Evolutionary conservation across 2,329 filamentous ascomycete species (phyloP), one percentile per base, ranked within the genome.

Genomic region (Aureobasidium subglaciale): DNA sequence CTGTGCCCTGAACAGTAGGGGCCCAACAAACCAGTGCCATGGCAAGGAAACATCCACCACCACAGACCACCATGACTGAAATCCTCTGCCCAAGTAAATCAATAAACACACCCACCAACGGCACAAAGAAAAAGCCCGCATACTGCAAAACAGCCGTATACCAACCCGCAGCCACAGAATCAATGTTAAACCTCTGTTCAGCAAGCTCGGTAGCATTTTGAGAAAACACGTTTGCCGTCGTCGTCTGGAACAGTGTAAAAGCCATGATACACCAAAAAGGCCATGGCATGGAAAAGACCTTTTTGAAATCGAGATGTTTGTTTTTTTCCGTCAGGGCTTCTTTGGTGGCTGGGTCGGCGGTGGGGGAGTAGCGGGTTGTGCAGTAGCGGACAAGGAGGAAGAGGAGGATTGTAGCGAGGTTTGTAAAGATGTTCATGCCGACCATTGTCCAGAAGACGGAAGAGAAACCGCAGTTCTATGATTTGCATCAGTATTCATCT

Each of bases 381-480:
- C 74, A 76, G 65, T 76, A 78, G 9, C 71, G 71, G 0, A 75
- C 81, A 62, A 84, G 84, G 60, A 75, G 73, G 68, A 75, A 83
- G 64, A 84, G 84, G 9, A 71, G 66, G 0, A 74, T 52, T 0
- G 80, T 83, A 1, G 75, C 72, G 0, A 75, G 63, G 54, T 85
- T 84, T 8, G 81, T 84, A 59, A 85, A 84, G 2, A 85, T 56
- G 57, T 84, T 83, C 78, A 84, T 84, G 61, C 82, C 80, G 0
- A 85, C 80, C 0, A 78, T 74, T 9, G 77, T 77, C 82, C 82
- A 84, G 62, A 78, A 84, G 0, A 79, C 79, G 79, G 81, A 84
- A 52, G 76, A 76, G 42, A 85, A 85, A 61, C 84, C 74, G 0
- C 81, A 80, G 11, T 53, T 53, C 37, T 50, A 34, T 18, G 4